Evolutionary conservation across 2,329 filamentous ascomycete species (phyloP).

Genomic region (Paraphaeosphaeria sporulosa): DNA sequence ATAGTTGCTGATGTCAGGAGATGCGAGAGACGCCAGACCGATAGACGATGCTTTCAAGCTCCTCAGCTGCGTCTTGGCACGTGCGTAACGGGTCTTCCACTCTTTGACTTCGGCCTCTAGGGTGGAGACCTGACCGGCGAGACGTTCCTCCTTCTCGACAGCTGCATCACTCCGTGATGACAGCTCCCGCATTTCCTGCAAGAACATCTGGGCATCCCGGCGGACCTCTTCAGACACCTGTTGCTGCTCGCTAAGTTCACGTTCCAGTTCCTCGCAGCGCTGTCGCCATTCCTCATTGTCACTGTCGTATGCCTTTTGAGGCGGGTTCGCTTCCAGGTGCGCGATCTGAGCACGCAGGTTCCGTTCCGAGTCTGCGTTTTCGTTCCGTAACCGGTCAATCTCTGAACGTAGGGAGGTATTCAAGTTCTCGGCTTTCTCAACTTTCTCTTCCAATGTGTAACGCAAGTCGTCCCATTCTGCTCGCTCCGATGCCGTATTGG

Average conservation of each 20-base stretch:
- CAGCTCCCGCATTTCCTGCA: constrained; percentile 87
- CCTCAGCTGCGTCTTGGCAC: constrained; percentile 85
- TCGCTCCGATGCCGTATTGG: constrained; percentile 67
- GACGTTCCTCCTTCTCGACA: constrained; percentile 81
- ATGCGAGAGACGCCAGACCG: constrained; percentile 69
- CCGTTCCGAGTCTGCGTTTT: constrained; percentile 70
- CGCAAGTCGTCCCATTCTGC: constrained; percentile 74
- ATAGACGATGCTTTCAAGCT: constrained; percentile 81
- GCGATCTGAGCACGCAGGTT: constrained; percentile 71
- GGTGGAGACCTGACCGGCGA: constrained; percentile 76
- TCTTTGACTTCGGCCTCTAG: constrained; percentile 85
- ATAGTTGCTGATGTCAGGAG: constrained; percentile 69
- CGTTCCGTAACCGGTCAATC: constrained; percentile 74
- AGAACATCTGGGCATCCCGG: constrained; percentile 79
- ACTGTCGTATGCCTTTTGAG: constrained; percentile 27
- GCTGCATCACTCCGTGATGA: constrained; percentile 81
- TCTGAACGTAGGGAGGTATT: constrained; percentile 82
- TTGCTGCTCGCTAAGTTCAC: constrained; percentile 78
- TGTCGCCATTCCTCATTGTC: constrained; percentile 46
- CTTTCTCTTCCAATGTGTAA: constrained; percentile 72
- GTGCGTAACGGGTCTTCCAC: constrained; percentile 90
- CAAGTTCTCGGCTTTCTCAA: constrained; percentile 76
- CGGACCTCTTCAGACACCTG: constrained; percentile 86
- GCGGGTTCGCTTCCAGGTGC: constrained; percentile 48
- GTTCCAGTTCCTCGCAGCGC: constrained; percentile 55